These are phyloP conservation scores for Trematosphaeria pertusa DNA, from an alignment of 2,329 filamentous ascomycete genomes.

Conservation along the genomic window DNA sequence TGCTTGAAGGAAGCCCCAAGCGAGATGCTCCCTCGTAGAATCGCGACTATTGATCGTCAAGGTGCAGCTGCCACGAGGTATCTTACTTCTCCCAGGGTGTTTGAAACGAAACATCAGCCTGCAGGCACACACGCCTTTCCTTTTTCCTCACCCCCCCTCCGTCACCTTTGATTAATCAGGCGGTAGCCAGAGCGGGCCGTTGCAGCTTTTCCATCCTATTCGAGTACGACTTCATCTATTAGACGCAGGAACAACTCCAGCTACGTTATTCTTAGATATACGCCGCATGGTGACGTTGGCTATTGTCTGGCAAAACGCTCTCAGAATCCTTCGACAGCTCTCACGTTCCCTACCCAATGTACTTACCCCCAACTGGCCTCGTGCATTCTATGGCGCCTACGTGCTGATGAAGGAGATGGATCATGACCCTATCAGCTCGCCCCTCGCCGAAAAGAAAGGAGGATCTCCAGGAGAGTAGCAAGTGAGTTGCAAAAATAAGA, in stretches of 20 bases:
- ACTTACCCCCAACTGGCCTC: too few relatives aligned
- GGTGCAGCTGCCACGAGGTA: too few relatives aligned
- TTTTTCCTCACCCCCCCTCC: background rate
- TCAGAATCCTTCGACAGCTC: constrained; percentile 4
- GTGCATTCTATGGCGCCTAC: too few relatives aligned
- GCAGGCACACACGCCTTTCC: constrained; percentile 1
- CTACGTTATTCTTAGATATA: constrained; percentile 26
- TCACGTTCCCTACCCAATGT: too few relatives aligned
- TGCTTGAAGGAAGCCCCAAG: constrained; percentile 2
- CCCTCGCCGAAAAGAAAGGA: too few relatives aligned
- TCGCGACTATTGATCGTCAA: too few relatives aligned
- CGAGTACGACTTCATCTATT: constrained; percentile 21
- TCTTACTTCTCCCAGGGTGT: background rate
- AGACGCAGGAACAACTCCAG: constrained; percentile 22
- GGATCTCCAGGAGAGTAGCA: too few relatives aligned
- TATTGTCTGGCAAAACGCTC: constrained; percentile 4
- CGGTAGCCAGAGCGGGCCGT: constrained; percentile 1
- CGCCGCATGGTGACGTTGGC: constrained; percentile 6
- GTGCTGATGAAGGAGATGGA: too few relatives aligned
- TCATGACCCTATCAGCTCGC: too few relatives aligned
- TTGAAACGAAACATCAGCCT: constrained; percentile 12
- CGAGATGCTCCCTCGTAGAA: too few relatives aligned
- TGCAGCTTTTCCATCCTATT: constrained; percentile 1
- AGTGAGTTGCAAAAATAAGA: too few relatives aligned
- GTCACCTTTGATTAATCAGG: background rate